These are phyloP conservation scores for Heritiera fomes DNA, from an alignment of 345 rosid genomes.

Conservation along the genomic window DNA sequence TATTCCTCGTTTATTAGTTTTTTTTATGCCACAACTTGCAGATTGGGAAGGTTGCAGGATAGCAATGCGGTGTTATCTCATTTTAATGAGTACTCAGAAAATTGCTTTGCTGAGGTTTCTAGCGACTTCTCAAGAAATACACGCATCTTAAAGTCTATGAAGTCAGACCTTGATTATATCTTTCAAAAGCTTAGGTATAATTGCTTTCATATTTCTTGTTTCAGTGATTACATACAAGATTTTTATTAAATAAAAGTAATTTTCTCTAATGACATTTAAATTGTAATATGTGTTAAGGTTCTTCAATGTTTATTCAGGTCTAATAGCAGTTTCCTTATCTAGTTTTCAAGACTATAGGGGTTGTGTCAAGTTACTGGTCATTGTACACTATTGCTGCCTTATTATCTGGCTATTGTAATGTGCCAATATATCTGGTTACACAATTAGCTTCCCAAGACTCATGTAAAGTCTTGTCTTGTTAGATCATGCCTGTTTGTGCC, in stretches of 20 bases:
- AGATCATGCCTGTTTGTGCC: not conserved
- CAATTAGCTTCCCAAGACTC: not conserved
- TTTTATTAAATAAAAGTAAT: not conserved
- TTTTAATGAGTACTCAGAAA: constrained; percentile 84
- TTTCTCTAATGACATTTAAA: not conserved
- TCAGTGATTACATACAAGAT: not conserved
- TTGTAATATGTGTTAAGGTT: not conserved
- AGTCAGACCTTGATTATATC: constrained; percentile 84
- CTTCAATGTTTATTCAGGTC: not conserved
- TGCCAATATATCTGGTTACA: not conserved
- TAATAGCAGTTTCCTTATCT: not conserved
- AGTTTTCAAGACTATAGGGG: not conserved
- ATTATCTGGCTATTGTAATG: not conserved
- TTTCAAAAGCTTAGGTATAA: constrained; percentile 83
- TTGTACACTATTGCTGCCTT: not conserved
- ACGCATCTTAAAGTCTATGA: constrained; percentile 70
- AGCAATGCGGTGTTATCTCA: constrained; percentile 90
- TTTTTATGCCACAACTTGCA: constrained; percentile 32
- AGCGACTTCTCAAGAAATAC: constrained; percentile 68
- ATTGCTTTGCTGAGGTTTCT: constrained; percentile 74
- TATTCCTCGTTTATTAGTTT: not conserved
- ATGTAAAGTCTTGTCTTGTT: not conserved
- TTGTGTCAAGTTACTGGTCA: not conserved
- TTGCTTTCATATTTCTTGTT: not conserved
- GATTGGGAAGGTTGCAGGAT: constrained; percentile 95